phyloP scores from a whole-genome alignment of 106 monocot species.

The Dendrobium nobile region DNA sequence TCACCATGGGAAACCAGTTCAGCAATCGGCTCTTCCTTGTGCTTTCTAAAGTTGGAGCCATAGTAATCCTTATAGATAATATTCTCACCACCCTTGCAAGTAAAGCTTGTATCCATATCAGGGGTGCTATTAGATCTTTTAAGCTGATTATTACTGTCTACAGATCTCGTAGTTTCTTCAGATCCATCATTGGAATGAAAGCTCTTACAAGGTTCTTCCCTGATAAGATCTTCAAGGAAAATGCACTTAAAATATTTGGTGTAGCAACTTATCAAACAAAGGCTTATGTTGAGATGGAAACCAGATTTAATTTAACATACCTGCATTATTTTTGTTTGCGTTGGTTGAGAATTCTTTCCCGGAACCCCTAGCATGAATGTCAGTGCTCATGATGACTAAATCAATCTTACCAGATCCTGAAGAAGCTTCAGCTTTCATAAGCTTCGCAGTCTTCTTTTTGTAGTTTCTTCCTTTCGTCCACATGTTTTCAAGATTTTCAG shows the following conservation, averaged over 20 bases:
- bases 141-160: conserved; percentile 21
- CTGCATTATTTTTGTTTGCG: conserved; percentile 16
- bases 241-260: conserved; percentile 10
- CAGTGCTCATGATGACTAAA: conserved; percentile 17
- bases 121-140: conserved; percentile 59
- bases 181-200: conserved; percentile 14
- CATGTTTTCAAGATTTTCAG: conserved; percentile 99
- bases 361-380: conserved; percentile 11
- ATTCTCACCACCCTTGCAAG: conserved; percentile 22
- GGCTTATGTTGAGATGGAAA: background rate
- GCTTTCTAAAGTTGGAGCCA: conserved; percentile 10
- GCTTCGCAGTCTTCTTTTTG: conserved; percentile 57
- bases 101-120: conserved; percentile 30
- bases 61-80: conserved; percentile 9
- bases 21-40: conserved; percentile 28
- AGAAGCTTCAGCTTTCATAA: conserved; percentile 25
- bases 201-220: conserved; percentile 10
- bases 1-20: conserved; percentile 32
- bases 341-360: conserved; percentile 33
- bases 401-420: conserved; percentile 14
- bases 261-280: conserved; percentile 5
- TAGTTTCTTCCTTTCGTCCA: conserved; percentile 99
- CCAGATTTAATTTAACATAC: conserved; percentile 16
- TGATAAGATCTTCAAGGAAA: conserved; percentile 16
- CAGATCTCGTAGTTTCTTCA: conserved; percentile 18